Evolutionary conservation across 768 basidiomycete species (phyloP), one percentile per base, ranked within the genome.

Genomic region (Pholiota molesta): DNA sequence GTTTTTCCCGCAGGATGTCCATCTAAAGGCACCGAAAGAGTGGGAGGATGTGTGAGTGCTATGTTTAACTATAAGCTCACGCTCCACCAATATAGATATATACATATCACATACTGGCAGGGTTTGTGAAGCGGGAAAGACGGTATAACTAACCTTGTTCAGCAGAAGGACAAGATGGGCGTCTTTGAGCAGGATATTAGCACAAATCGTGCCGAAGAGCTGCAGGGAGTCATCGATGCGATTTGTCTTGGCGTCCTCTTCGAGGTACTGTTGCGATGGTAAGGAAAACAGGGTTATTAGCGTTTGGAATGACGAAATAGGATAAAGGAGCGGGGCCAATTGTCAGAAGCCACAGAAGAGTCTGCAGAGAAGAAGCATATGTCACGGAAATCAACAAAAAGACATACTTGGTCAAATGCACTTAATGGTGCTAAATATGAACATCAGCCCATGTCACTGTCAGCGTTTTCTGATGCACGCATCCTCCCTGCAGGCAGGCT

Each of bases 141-240:
- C 28, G 35, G 28, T 31, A 56, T 49, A 35, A 61, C 78, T 63
- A 55, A 89, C 91, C 84, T 92, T 92, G 76, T 92, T 94, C 47
- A 94, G 79, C 62, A 94, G 79, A 57, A 94, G 79, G 1, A 94
- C 86, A 21, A 92, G 75, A 70, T 91, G 88, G 5, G 90, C 86
- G 57, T 86, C 82, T 69, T 86, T 84, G 57, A 94, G 78, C 61
- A 94, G 83, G 67, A 83, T 85, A 69, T 93, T 93, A 54, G 88
- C 80, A 69, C 91, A 93, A 62, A 94, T 86, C 14, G 85, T 75
- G 5, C 85, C 87, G 74, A 91, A 92, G 10, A 94, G 81, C 67
- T 90, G 89, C 19, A 94, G 78, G 1, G 92, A 93, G 73, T 94
- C 92, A 62, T 92, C 86, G 62, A 94, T 88, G 66, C 92, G 78